Base-by-base conservation (phyloP, 2,329 filamentous ascomycete genomes). In the Fusarium xyrophilum region DNA sequence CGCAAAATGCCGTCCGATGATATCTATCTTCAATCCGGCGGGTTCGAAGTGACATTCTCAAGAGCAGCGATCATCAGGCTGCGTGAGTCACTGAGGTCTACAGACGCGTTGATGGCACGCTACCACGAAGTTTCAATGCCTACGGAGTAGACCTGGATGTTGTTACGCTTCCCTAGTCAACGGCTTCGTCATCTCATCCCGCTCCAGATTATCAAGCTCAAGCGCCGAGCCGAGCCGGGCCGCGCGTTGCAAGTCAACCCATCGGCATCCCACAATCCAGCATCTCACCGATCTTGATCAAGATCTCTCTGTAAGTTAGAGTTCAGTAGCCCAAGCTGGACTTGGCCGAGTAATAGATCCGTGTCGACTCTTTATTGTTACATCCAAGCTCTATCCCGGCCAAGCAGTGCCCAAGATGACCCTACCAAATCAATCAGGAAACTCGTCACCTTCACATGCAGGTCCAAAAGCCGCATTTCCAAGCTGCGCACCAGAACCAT, bases 201-300 rank as follows among this genome's bases (percentile, higher is more conserved):
- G 35, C 25, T 40, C 5, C 0, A 14, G 33, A 0, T 28, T 42
- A 30, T 30, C 14, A 42, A 43, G 51, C 38, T 30, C 14, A 42
- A 43, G 51, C 38, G 28, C 51, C 38, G 51, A 53, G 38, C 51
- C 51, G 51, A 53, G 38, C 51, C 51, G 38, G 46, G 28, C 51
- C 46, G 46, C 46, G 46, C 46, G 46, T 25, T 27, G 27, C 46
- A n/a, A 50, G 46, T 12, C 6, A n/a, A 6, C 6, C 0, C 6
- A n/a, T 23, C 28, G 36, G 38, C 17, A 44, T 53, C 50, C 9
- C 33, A 40, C 42, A 5, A 28, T 15, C n/a, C 9, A 50, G 6
- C 13, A n/a, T 15, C 23, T 50, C 47, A 25, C 25, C 23, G 6
- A 23, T 52, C 7, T 10, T 12, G 28, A 21, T 28, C 7, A 12